Conservation (phyloP, 1,284 basidiomycete genomes). For the Vanrija sp. region DNA sequence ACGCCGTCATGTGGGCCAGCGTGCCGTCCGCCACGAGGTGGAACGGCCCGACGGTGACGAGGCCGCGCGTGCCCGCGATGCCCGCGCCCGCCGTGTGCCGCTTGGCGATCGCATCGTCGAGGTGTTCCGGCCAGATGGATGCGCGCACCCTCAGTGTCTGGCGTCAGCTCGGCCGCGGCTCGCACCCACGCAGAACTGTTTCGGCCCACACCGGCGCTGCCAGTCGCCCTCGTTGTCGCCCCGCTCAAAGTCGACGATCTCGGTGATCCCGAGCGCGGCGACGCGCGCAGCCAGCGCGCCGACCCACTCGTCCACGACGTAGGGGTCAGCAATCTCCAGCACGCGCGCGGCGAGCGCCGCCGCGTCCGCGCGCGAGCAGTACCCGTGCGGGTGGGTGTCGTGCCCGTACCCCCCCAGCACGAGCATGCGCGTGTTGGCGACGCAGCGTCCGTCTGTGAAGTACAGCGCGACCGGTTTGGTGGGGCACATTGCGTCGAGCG, state of each 20-base stretch:
- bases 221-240: constrained; percentile 28
- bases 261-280: constrained; percentile 36
- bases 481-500: constrained; percentile 20
- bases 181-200: too few species aligned
- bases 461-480: constrained; percentile 27
- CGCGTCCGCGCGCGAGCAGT: constrained; percentile 24
- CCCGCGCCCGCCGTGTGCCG: constrained; percentile 28
- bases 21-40: constrained; percentile 32
- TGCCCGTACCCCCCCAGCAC: constrained; percentile 16
- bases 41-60: constrained; percentile 33
- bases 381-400: constrained; percentile 13
- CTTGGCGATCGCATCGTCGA: constrained; percentile 26
- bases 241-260: constrained; percentile 40
- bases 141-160: constrained; percentile 26
- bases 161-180: not conserved
- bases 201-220: constrained; percentile 16
- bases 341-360: constrained; percentile 27
- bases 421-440: constrained; percentile 28
- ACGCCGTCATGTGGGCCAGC: constrained; percentile 29
- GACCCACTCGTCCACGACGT: constrained; percentile 25
- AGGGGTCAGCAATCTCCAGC: constrained; percentile 20
- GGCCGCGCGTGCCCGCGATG: constrained; percentile 24
- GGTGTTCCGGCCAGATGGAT: constrained; percentile 30
- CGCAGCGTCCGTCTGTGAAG: constrained; percentile 29
- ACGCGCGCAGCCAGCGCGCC: constrained; percentile 22